phyloP scores from a whole-genome alignment of 805 yeast genomes.

The Yamadazyma endophytica region DNA sequence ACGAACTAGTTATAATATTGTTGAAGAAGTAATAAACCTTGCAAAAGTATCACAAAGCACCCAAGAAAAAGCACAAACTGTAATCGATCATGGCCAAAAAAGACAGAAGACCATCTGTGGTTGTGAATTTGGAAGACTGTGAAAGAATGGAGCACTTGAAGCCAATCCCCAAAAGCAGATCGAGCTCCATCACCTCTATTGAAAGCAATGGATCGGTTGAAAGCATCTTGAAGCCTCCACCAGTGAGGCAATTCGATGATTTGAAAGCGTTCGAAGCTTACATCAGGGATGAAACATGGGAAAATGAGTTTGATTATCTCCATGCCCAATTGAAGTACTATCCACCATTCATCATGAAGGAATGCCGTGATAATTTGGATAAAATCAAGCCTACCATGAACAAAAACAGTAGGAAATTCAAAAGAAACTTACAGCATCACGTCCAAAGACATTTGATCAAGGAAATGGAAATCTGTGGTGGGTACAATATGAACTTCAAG shows the following conservation, averaged over 20 bases:
- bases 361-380: constrained; percentile 64
- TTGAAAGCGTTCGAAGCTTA: constrained; percentile 58
- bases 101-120: constrained; percentile 20
- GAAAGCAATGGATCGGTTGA: constrained; percentile 30
- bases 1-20: too few relatives aligned
- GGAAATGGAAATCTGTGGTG: constrained; percentile 62
- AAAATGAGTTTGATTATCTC: constrained; percentile 65
- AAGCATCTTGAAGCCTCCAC: constrained; percentile 35
- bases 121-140: constrained; percentile 35
- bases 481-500: constrained; percentile 51
- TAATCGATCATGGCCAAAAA: constrained; percentile 24
- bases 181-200: constrained; percentile 36
- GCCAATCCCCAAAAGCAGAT: constrained; percentile 35
- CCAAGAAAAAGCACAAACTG: background rate
- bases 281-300: constrained; percentile 70
- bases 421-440: constrained; percentile 72
- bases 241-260: constrained; percentile 54
- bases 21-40: too few relatives aligned
- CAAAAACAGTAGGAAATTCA: constrained; percentile 66
- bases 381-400: constrained; percentile 70
- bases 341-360: constrained; percentile 71
- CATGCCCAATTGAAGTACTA: constrained; percentile 64
- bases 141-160: constrained; percentile 34
- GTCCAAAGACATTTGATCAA: constrained; percentile 64
- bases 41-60: constrained; percentile 1